Evolutionary conservation across 2,329 filamentous ascomycete species (phyloP).

Genomic region (Pestalotiopsis sp.): DNA sequence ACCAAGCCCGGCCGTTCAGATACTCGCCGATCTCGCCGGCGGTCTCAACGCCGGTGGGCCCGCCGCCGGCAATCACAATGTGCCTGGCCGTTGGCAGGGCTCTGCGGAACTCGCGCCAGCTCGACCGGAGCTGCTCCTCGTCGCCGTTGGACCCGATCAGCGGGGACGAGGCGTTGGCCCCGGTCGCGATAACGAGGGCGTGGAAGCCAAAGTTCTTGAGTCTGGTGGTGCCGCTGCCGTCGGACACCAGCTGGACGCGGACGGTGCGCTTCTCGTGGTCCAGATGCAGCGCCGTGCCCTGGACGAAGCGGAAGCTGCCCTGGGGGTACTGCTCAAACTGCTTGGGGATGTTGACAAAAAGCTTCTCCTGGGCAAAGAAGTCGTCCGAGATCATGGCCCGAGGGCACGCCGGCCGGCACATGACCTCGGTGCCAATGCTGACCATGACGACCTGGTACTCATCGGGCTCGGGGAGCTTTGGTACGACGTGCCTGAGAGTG

Average conservation of each 20-base stretch:
- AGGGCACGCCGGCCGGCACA: slow-evolving; percentile 46
- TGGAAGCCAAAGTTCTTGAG: slow-evolving; percentile 37
- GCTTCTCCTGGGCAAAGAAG: slow-evolving; percentile 44
- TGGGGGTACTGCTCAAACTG: slow-evolving; percentile 42
- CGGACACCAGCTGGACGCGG: slow-evolving; percentile 22
- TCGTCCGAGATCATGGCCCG: slow-evolving; percentile 49
- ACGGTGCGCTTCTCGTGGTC: slow-evolving; percentile 37
- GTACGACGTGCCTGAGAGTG: slow-evolving; percentile 53
- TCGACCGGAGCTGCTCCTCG: slow-evolving; percentile 31
- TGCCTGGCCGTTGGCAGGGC: slow-evolving; percentile 39
- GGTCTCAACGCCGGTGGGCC: slow-evolving; percentile 46
- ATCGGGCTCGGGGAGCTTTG: slow-evolving; percentile 36
- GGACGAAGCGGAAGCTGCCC: slow-evolving; percentile 41
- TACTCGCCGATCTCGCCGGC: slow-evolving; percentile 54
- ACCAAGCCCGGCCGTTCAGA: slow-evolving; percentile 48
- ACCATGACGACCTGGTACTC: slow-evolving; percentile 45
- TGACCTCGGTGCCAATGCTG: slow-evolving; percentile 40
- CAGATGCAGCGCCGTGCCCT: slow-evolving; percentile 40
- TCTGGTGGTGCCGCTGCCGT: slow-evolving; percentile 1
- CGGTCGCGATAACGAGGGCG: slow-evolving; percentile 52
- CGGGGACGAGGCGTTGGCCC: slow-evolving; percentile 46
- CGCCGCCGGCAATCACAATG: slow-evolving; percentile 48
- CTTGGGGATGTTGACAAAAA: slow-evolving; percentile 42
- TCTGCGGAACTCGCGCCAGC: slow-evolving; percentile 42
- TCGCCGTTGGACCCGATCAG: slow-evolving; percentile 41